Conservation (phyloP, 208 protist species). For the Leishmania tropica region DNA sequence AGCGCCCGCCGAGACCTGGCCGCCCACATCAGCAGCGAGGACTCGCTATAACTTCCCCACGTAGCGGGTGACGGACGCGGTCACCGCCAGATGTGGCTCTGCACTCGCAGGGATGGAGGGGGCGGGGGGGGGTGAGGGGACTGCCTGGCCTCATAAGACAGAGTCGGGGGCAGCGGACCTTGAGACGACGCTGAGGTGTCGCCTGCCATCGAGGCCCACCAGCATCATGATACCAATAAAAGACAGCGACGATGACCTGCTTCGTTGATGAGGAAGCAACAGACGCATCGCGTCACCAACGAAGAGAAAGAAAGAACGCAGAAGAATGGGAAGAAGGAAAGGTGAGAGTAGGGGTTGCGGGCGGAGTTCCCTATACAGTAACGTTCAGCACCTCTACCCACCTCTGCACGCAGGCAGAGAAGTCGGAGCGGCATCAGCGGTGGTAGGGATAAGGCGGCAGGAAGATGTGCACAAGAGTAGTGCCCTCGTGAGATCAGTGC, state of each 20-base stretch:
- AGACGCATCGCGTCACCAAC: not conserved
- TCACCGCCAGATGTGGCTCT: no score
- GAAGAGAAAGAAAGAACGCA: not conserved
- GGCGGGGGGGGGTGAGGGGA: no score
- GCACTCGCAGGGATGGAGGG: no score
- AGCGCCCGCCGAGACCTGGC: no score
- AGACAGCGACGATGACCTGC: no score
- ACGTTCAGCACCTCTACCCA: not conserved
- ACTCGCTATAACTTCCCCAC: no score
- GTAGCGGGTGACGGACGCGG: no score
- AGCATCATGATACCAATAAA: not conserved
- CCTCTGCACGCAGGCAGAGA: not conserved
- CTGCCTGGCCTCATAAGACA: no score
- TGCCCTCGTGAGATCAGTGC: not conserved
- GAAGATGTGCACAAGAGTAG: not conserved
- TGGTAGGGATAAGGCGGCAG: not conserved
- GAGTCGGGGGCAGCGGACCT: not conserved
- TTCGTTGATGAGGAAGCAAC: not conserved
- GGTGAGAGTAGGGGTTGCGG: not conserved
- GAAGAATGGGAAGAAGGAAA: not conserved
- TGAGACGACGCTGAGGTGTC: not conserved
- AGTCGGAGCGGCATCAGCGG: not conserved
- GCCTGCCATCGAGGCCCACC: not conserved
- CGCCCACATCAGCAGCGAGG: no score
- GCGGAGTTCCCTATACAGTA: not conserved